phyloP scores from a whole-genome alignment of 371 early-diverging fungal species.

The Mucor indicus region DNA sequence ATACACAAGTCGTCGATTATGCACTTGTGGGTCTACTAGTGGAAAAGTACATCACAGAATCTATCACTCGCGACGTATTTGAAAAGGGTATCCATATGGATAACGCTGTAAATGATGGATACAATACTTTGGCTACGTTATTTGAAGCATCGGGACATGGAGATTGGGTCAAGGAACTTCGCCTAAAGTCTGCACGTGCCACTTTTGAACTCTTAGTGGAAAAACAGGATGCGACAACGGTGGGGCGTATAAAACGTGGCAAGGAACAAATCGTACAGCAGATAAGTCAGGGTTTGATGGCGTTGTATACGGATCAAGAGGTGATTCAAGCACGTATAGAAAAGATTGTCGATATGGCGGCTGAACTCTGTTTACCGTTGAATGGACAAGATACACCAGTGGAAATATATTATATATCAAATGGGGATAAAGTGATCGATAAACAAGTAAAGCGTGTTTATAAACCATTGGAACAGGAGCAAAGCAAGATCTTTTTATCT shows the following conservation, averaged over 20 bases:
- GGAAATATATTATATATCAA: background rate
- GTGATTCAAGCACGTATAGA: constrained; percentile 3
- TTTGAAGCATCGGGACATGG: background rate
- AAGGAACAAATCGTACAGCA: background rate
- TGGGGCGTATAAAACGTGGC: too few species aligned
- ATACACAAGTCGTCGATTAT: constrained; percentile 9
- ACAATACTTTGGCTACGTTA: background rate
- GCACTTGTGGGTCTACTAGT: constrained; percentile 12
- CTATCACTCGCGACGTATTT: constrained; percentile 1
- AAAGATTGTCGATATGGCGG: constrained; percentile 21
- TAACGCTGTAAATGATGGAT: background rate
- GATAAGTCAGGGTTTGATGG: background rate
- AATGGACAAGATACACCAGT: constrained; percentile 16
- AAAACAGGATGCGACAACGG: background rate
- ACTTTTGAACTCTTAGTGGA: constrained; percentile 5
- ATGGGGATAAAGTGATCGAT: background rate
- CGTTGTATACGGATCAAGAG: background rate
- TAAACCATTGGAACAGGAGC: background rate
- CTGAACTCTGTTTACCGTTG: constrained; percentile 19
- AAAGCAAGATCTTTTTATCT: constrained; percentile 2
- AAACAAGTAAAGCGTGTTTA: constrained; percentile 16
- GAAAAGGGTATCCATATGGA: constrained; percentile 8
- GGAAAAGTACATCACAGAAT: constrained; percentile 6
- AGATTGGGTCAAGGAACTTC: constrained; percentile 7
- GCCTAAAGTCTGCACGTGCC: constrained; percentile 14